Percentiles rank a stretch among this genome's conserved stretches.
Evolutionary conservation across 2,329 filamentous ascomycete genomes (phyloP).

Genomic region (Aspergillus pseudoterreus): DNA sequence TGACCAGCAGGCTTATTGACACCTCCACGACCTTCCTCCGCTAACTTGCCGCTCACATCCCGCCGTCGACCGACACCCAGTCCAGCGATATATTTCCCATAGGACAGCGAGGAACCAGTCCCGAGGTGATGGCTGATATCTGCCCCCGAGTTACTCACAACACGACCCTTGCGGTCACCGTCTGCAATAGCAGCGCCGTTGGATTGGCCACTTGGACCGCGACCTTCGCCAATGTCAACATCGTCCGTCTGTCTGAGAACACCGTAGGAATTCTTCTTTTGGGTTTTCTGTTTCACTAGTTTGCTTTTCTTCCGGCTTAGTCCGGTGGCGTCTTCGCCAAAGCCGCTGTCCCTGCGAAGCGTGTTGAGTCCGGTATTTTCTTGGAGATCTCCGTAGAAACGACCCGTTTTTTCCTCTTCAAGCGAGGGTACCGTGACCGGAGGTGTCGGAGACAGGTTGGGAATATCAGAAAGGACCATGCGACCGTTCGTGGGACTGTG

Average conservation of each 20-base stretch:
- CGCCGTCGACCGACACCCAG: constrained; percentile 44
- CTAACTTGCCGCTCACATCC: constrained; percentile 47
- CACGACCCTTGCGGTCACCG: constrained; percentile 40
- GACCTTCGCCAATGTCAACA: constrained; percentile 23
- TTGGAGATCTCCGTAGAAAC: constrained; percentile 40
- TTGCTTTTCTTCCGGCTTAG: constrained; percentile 26
- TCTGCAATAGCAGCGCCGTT: constrained; percentile 18
- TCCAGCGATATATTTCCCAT: constrained; percentile 41
- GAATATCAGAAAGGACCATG: constrained; percentile 29
- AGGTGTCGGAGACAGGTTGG: constrained; percentile 31
- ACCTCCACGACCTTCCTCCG: constrained; percentile 42
- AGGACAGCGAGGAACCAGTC: constrained; percentile 31
- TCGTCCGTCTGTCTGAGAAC: constrained; percentile 30
- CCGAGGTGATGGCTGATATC: constrained; percentile 29
- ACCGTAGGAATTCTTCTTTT: constrained; percentile 32
- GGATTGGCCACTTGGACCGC: constrained; percentile 6
- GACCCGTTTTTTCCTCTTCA: constrained; percentile 29
- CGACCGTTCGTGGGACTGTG: constrained; percentile 27
- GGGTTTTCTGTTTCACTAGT: constrained; percentile 29
- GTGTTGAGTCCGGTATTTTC: constrained; percentile 18
- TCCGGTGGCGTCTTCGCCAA: constrained; percentile 9
- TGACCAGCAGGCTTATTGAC: constrained; percentile 11
- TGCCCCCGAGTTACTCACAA: constrained; percentile 42
- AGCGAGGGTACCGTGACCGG: constrained; percentile 21
- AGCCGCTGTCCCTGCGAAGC: constrained; percentile 20